Percentiles rank a stretch among this genome's conserved stretches.
phyloP scores from a whole-genome alignment of 768 basidiomycete genomes.

The Termitomyces sp. region DNA sequence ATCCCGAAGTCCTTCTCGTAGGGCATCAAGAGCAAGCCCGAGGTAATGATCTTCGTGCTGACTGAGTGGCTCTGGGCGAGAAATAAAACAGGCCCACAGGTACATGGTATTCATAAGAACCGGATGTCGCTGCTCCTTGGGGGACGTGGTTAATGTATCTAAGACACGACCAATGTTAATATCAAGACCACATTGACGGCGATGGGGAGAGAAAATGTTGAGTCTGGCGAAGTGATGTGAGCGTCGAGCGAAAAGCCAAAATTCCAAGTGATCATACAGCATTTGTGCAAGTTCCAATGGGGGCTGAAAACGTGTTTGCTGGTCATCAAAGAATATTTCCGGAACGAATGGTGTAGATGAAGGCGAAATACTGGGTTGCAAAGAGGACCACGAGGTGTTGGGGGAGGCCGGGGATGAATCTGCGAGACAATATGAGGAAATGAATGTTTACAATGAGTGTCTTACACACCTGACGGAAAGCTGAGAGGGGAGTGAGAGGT shows the following conservation, averaged over 20 bases:
- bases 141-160: constrained; percentile 52
- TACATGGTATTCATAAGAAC: constrained; percentile 78
- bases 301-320: constrained; percentile 43
- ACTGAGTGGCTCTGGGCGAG: constrained; percentile 64
- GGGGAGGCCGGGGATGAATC: constrained; percentile 47
- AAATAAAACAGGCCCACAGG: constrained; percentile 80
- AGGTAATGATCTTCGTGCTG: constrained; percentile 76
- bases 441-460: neutral
- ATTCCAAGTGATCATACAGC: constrained; percentile 44
- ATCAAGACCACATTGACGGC: constrained; percentile 70
- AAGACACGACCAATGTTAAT: constrained; percentile 64
- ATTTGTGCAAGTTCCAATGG: constrained; percentile 62
- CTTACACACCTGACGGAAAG: constrained; percentile 47
- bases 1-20: constrained; percentile 60
- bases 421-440: constrained; percentile 14
- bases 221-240: constrained; percentile 40
- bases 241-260: constrained; percentile 5
- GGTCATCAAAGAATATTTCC: constrained; percentile 50
- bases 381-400: constrained; percentile 46
- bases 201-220: constrained; percentile 73
- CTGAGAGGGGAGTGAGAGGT: constrained; percentile 49
- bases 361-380: constrained; percentile 44
- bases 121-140: constrained; percentile 66
- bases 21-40: constrained; percentile 53
- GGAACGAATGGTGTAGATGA: constrained; percentile 46